phyloP scores from a whole-genome alignment of 305 asterid genomes.

The Solanum chacoense region DNA sequence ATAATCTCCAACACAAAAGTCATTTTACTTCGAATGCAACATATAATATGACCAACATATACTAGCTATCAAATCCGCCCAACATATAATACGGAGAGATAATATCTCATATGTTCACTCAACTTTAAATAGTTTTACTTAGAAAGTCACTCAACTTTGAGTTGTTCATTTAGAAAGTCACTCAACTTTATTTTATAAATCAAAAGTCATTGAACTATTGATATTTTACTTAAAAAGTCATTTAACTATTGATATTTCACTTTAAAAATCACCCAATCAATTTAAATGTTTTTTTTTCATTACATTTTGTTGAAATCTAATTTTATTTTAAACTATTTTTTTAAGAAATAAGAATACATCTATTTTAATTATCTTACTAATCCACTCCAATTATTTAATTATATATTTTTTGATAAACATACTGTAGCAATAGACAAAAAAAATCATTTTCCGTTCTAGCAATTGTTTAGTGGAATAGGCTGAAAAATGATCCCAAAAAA shows the following conservation, averaged over 20 bases:
- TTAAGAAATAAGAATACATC: too few species aligned
- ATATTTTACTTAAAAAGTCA: neutral
- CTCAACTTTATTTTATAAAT: too few species aligned
- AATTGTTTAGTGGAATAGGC: too few species aligned
- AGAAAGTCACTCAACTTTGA: neutral
- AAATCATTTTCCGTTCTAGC: neutral
- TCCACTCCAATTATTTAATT: neutral
- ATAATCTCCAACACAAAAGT: neutral
- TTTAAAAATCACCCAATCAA: neutral
- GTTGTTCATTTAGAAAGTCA: too few species aligned
- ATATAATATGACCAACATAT: neutral
- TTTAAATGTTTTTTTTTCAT: too few species aligned
- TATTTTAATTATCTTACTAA: neutral
- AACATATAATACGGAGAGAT: neutral
- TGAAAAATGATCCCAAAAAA: too few species aligned
- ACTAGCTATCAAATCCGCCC: neutral
- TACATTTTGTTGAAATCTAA: too few species aligned
- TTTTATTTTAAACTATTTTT: too few species aligned
- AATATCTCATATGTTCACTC: neutral
- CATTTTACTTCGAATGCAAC: neutral
- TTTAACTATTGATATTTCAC: neutral
- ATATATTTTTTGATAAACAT: neutral
- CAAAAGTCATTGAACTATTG: neutral
- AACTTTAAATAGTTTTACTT: too few species aligned
- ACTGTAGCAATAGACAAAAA: neutral